Conservation (phyloP, 106 monocot genomes). For the Dendrobium catenatum region DNA sequence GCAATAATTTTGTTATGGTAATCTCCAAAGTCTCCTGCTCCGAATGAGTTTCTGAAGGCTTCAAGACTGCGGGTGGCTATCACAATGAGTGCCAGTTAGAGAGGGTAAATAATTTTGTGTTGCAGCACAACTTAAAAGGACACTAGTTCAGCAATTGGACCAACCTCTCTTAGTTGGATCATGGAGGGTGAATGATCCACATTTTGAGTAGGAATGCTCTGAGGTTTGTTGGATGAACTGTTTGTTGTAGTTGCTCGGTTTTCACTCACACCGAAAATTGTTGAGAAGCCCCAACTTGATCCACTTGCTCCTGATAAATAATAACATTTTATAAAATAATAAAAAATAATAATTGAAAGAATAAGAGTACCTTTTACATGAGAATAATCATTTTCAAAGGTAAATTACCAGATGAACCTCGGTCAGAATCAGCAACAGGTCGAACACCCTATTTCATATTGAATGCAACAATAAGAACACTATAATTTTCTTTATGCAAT, state of each 20-base stretch:
- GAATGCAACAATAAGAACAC: background rate
- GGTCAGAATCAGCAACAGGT: slow-evolving; percentile 48
- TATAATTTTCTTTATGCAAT: background rate
- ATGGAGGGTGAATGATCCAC: slow-evolving; percentile 49
- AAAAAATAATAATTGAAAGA: background rate
- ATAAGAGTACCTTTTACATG: background rate
- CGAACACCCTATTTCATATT: slow-evolving; percentile 36
- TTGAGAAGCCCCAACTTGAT: slow-evolving; percentile 78
- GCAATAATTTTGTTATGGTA: slow-evolving; percentile 64
- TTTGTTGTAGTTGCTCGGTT: slow-evolving; percentile 46
- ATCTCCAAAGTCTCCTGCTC: slow-evolving; percentile 77
- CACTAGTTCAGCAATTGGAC: background rate
- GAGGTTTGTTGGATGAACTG: slow-evolving; percentile 27
- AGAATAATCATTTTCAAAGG: background rate
- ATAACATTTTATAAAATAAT: background rate
- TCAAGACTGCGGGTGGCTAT: slow-evolving; percentile 73
- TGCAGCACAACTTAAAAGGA: background rate
- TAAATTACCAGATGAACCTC: slow-evolving; percentile 52
- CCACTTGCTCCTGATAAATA: slow-evolving; percentile 46
- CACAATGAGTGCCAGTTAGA: background rate
- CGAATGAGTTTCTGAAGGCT: slow-evolving; percentile 74
- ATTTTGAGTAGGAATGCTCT: slow-evolving; percentile 19
- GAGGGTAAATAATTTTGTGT: background rate
- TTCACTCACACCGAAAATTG: slow-evolving; percentile 71
- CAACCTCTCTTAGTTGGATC: slow-evolving; percentile 82